Evolutionary conservation across 2,329 filamentous ascomycete species (phyloP), one percentile per base, ranked within the genome.

Genomic region (Grosmannia penicillata): DNA sequence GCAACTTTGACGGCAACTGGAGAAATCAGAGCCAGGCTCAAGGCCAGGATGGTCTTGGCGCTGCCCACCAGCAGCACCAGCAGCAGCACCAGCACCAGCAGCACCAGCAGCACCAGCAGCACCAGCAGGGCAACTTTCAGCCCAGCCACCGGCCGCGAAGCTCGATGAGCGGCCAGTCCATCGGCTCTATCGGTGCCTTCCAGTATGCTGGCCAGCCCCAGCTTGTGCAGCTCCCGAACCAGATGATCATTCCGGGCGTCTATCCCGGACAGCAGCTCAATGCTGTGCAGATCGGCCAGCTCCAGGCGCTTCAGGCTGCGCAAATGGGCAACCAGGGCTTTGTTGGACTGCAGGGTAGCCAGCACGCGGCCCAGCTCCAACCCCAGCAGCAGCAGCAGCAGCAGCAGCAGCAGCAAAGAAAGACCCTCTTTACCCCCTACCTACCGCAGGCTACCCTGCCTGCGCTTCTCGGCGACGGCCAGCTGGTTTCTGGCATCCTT

Each of bases 1-100:
- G 91, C 46, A 98, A 96, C 61, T 96, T 96, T 53, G 91, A 98
- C 49, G 79, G 87, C 51, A 98, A 98, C 61, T 98, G 91, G 91
- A 82, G 91, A 51, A 93, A 86, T 53, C 87, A 82, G 49, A 53
- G 53, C 48, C 67, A 71, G 47, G 68, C 70, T 51, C 78, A 84
- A 59, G 75, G 76, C 47, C 82, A 84, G 55, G 78, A 80, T 38
- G 34, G 28, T 14, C 27, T 62, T 65, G 50, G 37, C 56, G 8
- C 14, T 6, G 19, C 29, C 17, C 78, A 73, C 56, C 71, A 65
- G 47, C 73, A 75, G 56, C 40, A 43, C 17, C 39, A 33, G 14
- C 41, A 56, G 52, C 39, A 56, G 53, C 40, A 68, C 67, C 51
- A 39, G 10, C 34, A 41, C 26, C 78, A 73, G 56, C 70, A 65